Evolutionary conservation across 1,284 basidiomycete species (phyloP), one percentile per base, ranked within the genome.

Genomic region (Moesziomyces sp.): DNA sequence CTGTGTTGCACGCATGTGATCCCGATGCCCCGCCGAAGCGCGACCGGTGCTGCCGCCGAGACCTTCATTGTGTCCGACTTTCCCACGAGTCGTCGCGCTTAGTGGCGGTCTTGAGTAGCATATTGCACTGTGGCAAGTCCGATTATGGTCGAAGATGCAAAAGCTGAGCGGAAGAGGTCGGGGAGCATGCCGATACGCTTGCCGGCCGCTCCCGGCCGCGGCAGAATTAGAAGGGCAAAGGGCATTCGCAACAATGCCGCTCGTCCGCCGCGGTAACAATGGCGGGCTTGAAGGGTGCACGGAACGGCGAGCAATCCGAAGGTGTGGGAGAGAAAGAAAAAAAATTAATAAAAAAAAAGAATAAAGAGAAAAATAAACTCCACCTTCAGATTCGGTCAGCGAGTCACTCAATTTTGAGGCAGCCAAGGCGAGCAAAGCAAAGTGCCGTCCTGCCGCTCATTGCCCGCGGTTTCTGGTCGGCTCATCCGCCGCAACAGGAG

Each of bases 21-120:
- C 30, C 49, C 56, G 49, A 58, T 10, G 13, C 24, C 28, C 21
- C 40, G 49, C 55, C 55, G 55, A 58, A 40, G 42, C 48, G 48
- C 47, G 55, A 46, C 55, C 55, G 55, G 49, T 42, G 42, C 3
- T 42, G 42, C 3, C 26, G 13, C 38, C 14, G 18, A 40, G 38
- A 2, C 38, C 18, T 11, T 40, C 38, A 40, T 0, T 0, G 30
- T 33, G 11, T 13, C 30, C 13, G 13, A 33, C 30, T 10, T 11
- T 33, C 30, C 9, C 13, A 13, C 10, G 30, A 33, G 2, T 13
- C 0, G 13, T 33, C 4, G 30, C 11, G 30, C 6, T 11, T 33
- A 7, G 26, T 26, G 26, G 26, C 26, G 26, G 26, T 26, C 26
- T 1, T 33, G 30, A 33, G 10, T 10, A 8, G 30, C 30, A 33